Evolutionary conservation across 2,329 filamentous ascomycete genomes (phyloP), one percentile per base, ranked within the genome.

Genomic region (Sarocladium oryzae): DNA sequence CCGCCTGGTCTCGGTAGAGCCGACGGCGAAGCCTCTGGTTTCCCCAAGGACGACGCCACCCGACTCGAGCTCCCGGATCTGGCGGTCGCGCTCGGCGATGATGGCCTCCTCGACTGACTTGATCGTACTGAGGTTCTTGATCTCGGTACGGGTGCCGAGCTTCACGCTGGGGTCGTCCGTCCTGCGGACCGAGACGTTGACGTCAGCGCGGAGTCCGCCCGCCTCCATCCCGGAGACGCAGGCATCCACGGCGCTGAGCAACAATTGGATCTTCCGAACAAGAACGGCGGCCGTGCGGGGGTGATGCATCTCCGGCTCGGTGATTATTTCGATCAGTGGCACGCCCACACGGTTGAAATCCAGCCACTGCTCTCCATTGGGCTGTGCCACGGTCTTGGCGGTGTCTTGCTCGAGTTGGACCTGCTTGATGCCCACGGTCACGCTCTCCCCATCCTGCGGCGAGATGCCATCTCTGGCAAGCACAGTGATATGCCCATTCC

Each of bases 381-480:
- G 81, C 58, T 92, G 85, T 24, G 88, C 84, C 35, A 91, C 78
- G 1, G 92, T 96, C 69, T 97, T 97, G 57, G 91, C 93, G 1
- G 93, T 97, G 66, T 99, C 93, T 69, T 99, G 93, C 70, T 99
- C 93, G 73, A 99, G 85, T 69, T 99, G 93, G 8, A 99, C 79
- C 67, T 97, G 93, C 66, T 93, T 88, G 63, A 99, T 95, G 26
- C 87, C 85, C 48, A 99, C 78, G 0, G 73, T 76, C 18, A 96
- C 69, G n/a, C 76, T 70, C 16, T 85, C 75, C 1, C 86, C 86
- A 59, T 90, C 86, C 59, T 88, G 79, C 1, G 81, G 74, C 0
- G 85, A 84, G 55, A 96, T 88, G 1, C 90, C 91, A 63, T 96
- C 92, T 53, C 89, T 77, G 3, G 80, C 70, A 35, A 78, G 79